Evolutionary conservation across 352 stramenopile genomes (phyloP).

Genomic region (Pythium guiyangense): DNA sequence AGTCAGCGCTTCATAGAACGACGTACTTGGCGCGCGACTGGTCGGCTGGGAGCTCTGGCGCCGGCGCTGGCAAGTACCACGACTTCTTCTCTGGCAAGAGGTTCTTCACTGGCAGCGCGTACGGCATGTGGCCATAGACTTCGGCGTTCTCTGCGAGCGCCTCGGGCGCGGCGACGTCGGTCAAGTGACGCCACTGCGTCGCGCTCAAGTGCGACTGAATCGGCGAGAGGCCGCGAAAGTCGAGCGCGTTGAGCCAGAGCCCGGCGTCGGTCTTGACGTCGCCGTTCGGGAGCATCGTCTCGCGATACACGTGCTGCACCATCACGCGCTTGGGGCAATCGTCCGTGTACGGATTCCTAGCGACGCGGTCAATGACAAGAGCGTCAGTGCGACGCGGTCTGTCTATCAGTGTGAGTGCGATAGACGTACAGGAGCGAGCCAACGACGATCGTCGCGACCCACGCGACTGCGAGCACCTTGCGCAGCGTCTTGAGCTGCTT

Average conservation of each 20-base stretch:
- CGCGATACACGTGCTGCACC: conserved; percentile 64
- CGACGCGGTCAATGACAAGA: conserved; percentile 1
- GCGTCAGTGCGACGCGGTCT: neutral
- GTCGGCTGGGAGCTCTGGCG: conserved; percentile 21
- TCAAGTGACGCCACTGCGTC: conserved; percentile 48
- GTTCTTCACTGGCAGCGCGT: conserved; percentile 49
- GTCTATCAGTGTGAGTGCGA: neutral
- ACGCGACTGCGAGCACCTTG: conserved; percentile 33
- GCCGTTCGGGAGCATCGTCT: conserved; percentile 39
- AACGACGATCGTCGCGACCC: conserved; percentile 29
- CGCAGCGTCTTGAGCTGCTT: conserved; percentile 35
- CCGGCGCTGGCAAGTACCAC: conserved; percentile 54
- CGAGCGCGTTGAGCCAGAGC: conserved; percentile 67
- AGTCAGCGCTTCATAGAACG: neutral
- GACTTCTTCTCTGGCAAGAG: conserved; percentile 64
- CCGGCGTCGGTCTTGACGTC: conserved; percentile 48
- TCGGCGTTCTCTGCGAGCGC: conserved; percentile 43
- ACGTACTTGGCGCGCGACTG: conserved; percentile 28
- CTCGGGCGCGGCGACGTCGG: conserved; percentile 24
- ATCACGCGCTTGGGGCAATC: conserved; percentile 64
- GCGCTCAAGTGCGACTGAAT: conserved; percentile 35
- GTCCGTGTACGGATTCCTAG: conserved; percentile 72
- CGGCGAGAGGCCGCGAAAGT: conserved; percentile 55
- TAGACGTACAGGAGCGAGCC: conserved; percentile 46
- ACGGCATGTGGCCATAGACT: conserved; percentile 74